These are phyloP conservation scores for Manihot esculenta DNA, from an alignment of 441 rosid genomes.

Conservation along the genomic window DNA sequence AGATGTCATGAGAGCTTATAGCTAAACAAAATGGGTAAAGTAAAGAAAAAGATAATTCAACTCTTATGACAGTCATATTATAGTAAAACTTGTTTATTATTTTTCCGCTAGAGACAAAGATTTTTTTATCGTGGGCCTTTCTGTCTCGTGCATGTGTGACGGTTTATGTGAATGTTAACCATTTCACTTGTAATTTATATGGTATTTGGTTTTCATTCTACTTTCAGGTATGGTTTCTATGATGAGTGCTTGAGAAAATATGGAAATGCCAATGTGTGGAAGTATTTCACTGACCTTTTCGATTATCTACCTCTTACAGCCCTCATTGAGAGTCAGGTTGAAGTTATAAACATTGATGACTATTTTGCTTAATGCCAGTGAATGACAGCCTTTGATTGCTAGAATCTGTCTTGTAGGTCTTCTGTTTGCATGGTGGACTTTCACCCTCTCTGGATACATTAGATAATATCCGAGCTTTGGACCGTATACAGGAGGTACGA, in stretches of 20 bases:
- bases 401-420: constrained; percentile 44
- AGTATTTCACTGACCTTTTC: constrained; percentile 88
- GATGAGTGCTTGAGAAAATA: constrained; percentile 96
- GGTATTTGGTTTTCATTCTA: neutral
- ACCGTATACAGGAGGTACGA: constrained; percentile 95
- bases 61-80: too few relatives aligned
- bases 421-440: constrained; percentile 98
- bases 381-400: constrained; percentile 24
- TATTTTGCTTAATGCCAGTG: constrained; percentile 6
- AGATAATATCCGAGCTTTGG: constrained; percentile 93
- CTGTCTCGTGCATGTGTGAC: neutral
- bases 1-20: too few relatives aligned
- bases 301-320: constrained; percentile 96
- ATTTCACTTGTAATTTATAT: neutral
- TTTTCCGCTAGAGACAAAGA: neutral
- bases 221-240: constrained; percentile 92
- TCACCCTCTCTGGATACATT: constrained; percentile 94
- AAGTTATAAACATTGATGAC: constrained; percentile 17
- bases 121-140: neutral
- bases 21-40: neutral
- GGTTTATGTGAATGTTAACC: neutral
- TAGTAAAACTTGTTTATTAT: neutral
- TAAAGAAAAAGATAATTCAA: too few relatives aligned
- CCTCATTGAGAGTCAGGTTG: constrained; percentile 98
- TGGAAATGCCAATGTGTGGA: constrained; percentile 98